Percentiles rank a stretch among this genome's conserved stretches.
Evolutionary conservation across 2,329 filamentous ascomycete species (phyloP).

Genomic region (Sclerotinia minor): DNA sequence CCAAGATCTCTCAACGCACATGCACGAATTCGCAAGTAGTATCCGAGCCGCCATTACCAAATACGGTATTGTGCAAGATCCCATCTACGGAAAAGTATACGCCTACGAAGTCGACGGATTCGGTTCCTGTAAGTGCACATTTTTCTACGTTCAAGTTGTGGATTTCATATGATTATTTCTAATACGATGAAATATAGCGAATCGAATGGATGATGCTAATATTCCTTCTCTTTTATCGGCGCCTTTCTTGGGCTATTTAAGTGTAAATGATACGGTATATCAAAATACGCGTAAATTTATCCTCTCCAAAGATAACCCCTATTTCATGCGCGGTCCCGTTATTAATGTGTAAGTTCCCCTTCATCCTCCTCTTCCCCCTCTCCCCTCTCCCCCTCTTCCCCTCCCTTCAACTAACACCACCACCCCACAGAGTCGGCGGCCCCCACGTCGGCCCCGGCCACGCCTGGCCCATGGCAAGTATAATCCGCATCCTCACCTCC

Average conservation of each 20-base stretch:
- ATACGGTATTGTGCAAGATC: slow-evolving; percentile 67
- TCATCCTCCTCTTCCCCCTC: slow-evolving; percentile 57
- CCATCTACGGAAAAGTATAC: slow-evolving; percentile 66
- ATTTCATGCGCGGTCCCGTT: slow-evolving; percentile 56
- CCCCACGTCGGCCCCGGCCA: slow-evolving; percentile 60
- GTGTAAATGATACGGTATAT: slow-evolving; percentile 64
- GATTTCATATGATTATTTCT: background rate
- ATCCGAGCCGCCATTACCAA: slow-evolving; percentile 69
- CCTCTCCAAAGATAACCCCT: slow-evolving; percentile 74
- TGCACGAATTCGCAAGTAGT: slow-evolving; percentile 58
- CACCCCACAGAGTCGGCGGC: slow-evolving; percentile 60
- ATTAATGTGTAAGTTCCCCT: slow-evolving; percentile 56
- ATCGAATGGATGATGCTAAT: slow-evolving; percentile 72
- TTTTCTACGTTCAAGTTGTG: slow-evolving; percentile 26
- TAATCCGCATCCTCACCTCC: slow-evolving; percentile 54
- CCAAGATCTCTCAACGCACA: slow-evolving; percentile 54
- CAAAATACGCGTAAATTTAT: slow-evolving; percentile 79
- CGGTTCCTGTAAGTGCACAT: slow-evolving; percentile 48
- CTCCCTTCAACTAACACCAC: slow-evolving; percentile 28
- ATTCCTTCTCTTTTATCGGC: slow-evolving; percentile 66
- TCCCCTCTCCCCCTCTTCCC: slow-evolving; percentile 43
- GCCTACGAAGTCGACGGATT: slow-evolving; percentile 78
- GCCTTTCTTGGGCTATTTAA: slow-evolving; percentile 63
- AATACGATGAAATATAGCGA: slow-evolving; percentile 44
- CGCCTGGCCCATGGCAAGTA: slow-evolving; percentile 58